Evolutionary conservation across 768 basidiomycete genomes (phyloP), one percentile per base, ranked within the genome.

Genomic region (Rhizopogon roseolus): DNA sequence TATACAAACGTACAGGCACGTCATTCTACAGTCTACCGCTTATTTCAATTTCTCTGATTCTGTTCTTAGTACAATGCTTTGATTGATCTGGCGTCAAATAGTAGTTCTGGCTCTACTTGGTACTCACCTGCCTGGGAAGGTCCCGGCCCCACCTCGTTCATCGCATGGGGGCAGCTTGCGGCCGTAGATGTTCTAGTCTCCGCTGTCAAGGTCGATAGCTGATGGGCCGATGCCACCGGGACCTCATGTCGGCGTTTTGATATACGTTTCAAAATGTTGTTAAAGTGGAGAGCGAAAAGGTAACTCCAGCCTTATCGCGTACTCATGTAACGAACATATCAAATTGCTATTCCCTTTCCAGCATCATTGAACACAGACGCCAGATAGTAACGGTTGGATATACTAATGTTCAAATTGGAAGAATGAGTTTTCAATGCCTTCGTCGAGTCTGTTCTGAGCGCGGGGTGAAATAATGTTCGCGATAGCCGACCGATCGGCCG

Each of bases 1-100:
- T 81, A 81, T 54, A 65, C 75, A 44, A 73, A 80, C 41, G 80
- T 81, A 22, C 80, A 81, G 73, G 78, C 75, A 50, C 25, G 68
- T 42, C 13, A 8, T 41, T 9, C 22, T 38, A 28, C 13, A 49
- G 9, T 34, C 17, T 25, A 6, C 6, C 9, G n/a, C 27, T 19
- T 4, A 19, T 13, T 14, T 40, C n/a, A 40, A 16, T 39, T 13
- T 14, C 17, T 17, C 19, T 51, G n/a, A 49, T 28, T 29, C 10
- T 34, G 40, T 25, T 16, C 5, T 27, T 36, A 56, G 51, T 39
- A 37, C 14, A 55, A 55, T 19, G 41, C 55, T n/a, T 40, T 56
- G 5, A 28, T 49, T 36, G 41, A 41, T 41, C 44, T 56, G 17
- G 52, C 19, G 6, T 53, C 52, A 10, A 49, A 14, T 27, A 56